Evolutionary conservation across 148 eudicot genomes (phyloP).

Genomic region (Fagopyrum tataricum): DNA sequence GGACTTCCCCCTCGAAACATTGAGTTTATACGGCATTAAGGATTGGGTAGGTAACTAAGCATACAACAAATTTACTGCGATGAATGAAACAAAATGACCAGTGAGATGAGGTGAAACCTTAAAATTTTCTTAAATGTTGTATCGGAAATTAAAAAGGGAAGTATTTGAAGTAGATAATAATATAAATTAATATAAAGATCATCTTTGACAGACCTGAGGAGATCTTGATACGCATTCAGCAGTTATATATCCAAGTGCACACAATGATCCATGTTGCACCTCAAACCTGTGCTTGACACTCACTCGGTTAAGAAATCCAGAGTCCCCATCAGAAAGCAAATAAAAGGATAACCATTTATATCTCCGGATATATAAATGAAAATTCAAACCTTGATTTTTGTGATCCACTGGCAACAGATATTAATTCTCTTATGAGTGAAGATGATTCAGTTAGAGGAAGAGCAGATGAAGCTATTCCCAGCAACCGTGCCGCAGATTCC

Average conservation of each 20-base stretch:
- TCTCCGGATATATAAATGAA: neutral
- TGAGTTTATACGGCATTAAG: too few species aligned
- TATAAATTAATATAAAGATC: neutral
- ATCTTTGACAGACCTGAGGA: conserved; percentile 43
- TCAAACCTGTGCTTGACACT: conserved; percentile 56
- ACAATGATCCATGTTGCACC: conserved; percentile 70
- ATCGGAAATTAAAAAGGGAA: neutral
- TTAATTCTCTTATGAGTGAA: conserved; percentile 53
- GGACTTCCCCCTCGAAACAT: too few species aligned
- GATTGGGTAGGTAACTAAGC: too few species aligned
- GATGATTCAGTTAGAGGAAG: conserved; percentile 52
- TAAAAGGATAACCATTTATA: neutral
- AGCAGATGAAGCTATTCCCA: conserved; percentile 82
- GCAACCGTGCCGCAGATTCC: conserved; percentile 80
- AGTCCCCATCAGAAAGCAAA: neutral
- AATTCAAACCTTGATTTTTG: conserved; percentile 53
- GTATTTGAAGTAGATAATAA: neutral
- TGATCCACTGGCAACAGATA: conserved; percentile 38
- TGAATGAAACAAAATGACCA: too few species aligned
- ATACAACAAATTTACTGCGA: too few species aligned
- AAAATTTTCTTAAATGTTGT: too few species aligned
- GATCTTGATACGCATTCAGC: conserved; percentile 63
- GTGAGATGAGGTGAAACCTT: too few species aligned
- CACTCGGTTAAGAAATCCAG: conserved; percentile 14
- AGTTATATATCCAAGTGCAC: conserved; percentile 77